These are phyloP conservation scores for Incumbomyces delicatus DNA, from an alignment of 2,329 filamentous ascomycete genomes.

Conservation along the genomic window DNA sequence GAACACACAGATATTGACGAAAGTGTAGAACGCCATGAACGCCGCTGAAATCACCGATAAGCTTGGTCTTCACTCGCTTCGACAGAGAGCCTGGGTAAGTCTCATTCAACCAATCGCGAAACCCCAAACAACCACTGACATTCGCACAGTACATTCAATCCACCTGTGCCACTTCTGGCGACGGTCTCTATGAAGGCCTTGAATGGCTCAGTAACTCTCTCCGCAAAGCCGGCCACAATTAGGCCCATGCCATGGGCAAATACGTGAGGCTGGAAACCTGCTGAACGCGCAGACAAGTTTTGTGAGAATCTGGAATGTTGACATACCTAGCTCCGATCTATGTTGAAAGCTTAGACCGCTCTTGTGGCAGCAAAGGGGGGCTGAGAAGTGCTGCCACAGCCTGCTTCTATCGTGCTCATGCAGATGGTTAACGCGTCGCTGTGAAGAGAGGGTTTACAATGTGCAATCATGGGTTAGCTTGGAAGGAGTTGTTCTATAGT, in stretches of 20 bases:
- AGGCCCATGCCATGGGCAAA: slow-evolving; percentile 15
- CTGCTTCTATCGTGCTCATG: slow-evolving; percentile 8
- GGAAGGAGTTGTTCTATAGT: slow-evolving; percentile 10
- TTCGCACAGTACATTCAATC: slow-evolving; percentile 85
- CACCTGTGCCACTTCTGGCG: slow-evolving; percentile 95
- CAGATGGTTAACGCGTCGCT: slow-evolving; percentile 2
- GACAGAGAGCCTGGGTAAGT: slow-evolving; percentile 97
- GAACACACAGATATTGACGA: slow-evolving; percentile 8
- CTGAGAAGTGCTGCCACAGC: slow-evolving; percentile 5
- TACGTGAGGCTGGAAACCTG: background rate
- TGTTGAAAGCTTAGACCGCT: slow-evolving; percentile 3
- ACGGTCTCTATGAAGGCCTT: slow-evolving; percentile 98
- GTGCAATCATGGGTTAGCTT: slow-evolving; percentile 7
- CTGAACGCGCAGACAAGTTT: background rate
- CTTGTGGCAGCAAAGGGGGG: slow-evolving; percentile 1
- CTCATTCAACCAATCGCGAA: slow-evolving; percentile 4
- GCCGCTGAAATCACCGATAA: slow-evolving; percentile 99
- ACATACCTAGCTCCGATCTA: slow-evolving; percentile 3
- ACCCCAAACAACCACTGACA: slow-evolving; percentile 20
- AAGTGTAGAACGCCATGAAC: slow-evolving; percentile 87
- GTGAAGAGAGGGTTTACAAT: slow-evolving; percentile 1
- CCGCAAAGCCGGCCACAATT: slow-evolving; percentile 54
- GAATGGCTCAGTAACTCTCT: slow-evolving; percentile 82
- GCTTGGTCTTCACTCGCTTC: slow-evolving; percentile 97
- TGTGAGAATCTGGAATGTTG: background rate